phyloP scores from a whole-genome alignment of 257 asterid genomes.

The Solanum bulbocastanum region DNA sequence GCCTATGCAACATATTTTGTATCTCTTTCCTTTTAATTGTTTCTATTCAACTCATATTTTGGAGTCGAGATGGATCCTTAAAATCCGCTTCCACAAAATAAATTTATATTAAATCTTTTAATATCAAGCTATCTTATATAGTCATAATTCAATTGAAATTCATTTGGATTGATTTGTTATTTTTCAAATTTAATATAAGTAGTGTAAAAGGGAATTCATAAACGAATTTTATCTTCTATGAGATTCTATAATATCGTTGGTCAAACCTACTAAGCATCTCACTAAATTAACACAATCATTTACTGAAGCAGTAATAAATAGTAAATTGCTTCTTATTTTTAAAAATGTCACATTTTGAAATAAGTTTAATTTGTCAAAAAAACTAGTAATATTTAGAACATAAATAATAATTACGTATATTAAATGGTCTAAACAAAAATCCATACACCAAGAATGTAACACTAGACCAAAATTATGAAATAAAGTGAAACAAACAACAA shows the following conservation, averaged over 20 bases:
- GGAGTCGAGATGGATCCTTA: not conserved
- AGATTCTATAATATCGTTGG: no score
- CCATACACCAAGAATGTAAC: not conserved
- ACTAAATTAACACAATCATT: not conserved
- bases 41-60: not conserved
- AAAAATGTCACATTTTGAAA: not conserved
- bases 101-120: no score
- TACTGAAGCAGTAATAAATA: not conserved
- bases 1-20: not conserved
- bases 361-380: not conserved
- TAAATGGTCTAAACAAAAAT: not conserved
- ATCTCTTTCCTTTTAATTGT: not conserved
- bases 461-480: not conserved
- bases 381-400: not conserved
- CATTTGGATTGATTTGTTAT: no score
- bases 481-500: not conserved
- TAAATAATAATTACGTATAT: not conserved
- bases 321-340: not conserved
- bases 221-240: not conserved
- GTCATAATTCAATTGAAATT: no score
- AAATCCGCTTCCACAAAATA: fast-evolving
- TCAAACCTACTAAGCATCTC: not conserved
- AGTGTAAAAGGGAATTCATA: not conserved
- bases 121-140: not conserved
- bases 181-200: no score